These are phyloP conservation scores for Geranium rotundifolium DNA, from an alignment of 345 rosid species.

Conservation along the genomic window DNA sequence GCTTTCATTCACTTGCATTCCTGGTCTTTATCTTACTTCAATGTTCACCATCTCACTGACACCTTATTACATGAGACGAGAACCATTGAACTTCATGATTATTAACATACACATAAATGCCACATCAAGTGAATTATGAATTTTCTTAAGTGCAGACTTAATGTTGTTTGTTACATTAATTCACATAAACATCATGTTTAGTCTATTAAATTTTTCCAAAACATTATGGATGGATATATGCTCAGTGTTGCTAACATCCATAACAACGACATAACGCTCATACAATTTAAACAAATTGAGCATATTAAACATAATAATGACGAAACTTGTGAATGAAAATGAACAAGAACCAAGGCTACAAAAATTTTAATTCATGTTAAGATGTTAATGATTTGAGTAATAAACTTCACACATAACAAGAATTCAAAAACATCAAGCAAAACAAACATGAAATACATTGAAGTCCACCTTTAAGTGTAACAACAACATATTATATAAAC, in stretches of 20 bases:
- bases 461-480: no score
- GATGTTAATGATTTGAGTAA: no score
- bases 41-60: constrained; percentile 8
- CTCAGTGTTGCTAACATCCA: not conserved
- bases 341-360: no score
- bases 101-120: constrained; percentile 8
- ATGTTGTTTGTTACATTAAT: constrained; percentile 8
- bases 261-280: no score
- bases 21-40: not conserved
- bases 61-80: constrained; percentile 13
- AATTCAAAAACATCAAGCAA: no score
- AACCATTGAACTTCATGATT: constrained; percentile 13
- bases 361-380: no score
- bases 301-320: no score
- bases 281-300: no score
- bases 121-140: constrained; percentile 2
- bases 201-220: not conserved
- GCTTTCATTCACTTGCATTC: not conserved
- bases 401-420: no score
- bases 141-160: not conserved
- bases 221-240: not conserved
- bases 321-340: no score
- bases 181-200: constrained; percentile 7
- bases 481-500: no score
- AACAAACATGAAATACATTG: no score